Evolutionary conservation across 164 flowering plant species (phyloP).

Genomic region (Vitis cinerea): DNA sequence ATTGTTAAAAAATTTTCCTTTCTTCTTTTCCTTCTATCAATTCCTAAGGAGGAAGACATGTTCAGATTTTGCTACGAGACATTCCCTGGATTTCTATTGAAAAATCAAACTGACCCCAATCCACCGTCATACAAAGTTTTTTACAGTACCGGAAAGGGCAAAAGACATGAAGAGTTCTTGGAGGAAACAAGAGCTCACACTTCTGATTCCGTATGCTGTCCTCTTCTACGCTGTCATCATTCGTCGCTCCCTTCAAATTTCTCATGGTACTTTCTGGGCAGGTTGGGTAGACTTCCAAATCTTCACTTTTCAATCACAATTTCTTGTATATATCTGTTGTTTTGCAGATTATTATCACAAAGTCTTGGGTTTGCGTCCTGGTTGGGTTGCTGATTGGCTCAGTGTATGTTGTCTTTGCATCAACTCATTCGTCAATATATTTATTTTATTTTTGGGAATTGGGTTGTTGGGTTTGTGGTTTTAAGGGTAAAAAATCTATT

Average conservation of each 20-base stretch:
- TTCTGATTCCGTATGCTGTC: conserved; percentile 59
- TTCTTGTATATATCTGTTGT: not conserved
- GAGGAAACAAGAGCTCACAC: conserved; percentile 49
- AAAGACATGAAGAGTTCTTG: conserved; percentile 13
- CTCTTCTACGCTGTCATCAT: conserved; percentile 65
- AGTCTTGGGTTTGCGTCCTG: conserved; percentile 62
- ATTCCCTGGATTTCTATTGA: no score
- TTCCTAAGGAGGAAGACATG: no score
- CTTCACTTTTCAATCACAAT: not conserved
- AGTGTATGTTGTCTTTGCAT: conserved; percentile 46
- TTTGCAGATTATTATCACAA: conserved; percentile 45
- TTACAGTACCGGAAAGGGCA: no score
- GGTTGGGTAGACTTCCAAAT: no score
- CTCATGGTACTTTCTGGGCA: conserved; percentile 45
- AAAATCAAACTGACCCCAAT: no score
- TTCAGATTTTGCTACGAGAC: no score
- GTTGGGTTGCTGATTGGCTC: conserved; percentile 59
- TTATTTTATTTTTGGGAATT: not conserved
- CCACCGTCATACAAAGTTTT: no score
- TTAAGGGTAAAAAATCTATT: no score
- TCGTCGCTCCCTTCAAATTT: conserved; percentile 68
- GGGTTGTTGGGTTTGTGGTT: not conserved
- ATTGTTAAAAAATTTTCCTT: no score
- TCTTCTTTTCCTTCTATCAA: no score
- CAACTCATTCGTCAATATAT: not conserved